These are phyloP conservation scores for Russula brevipes DNA, from an alignment of 768 basidiomycete species.

Conservation along the genomic window DNA sequence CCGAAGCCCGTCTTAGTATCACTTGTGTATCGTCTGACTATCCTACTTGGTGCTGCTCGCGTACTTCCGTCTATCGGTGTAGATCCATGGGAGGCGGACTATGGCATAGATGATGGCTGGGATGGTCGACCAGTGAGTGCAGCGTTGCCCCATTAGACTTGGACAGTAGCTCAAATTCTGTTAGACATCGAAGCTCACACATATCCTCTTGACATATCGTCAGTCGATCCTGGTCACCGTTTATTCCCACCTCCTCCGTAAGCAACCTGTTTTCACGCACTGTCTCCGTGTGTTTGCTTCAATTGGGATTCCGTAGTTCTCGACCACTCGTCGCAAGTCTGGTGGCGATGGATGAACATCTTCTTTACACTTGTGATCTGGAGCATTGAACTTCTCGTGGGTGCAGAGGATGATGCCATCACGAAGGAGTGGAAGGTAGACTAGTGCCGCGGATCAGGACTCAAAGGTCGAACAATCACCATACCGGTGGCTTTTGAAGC, in stretches of 20 bases:
- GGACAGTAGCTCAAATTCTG: slow-evolving; percentile 17
- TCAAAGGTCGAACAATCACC: background rate
- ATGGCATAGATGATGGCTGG: slow-evolving; percentile 59
- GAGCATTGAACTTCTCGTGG: slow-evolving; percentile 76
- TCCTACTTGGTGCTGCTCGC: slow-evolving; percentile 75
- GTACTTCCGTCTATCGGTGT: slow-evolving; percentile 82
- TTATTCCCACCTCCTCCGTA: slow-evolving; percentile 80
- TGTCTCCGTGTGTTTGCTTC: background rate
- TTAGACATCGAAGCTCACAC: slow-evolving; percentile 73
- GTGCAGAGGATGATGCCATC: slow-evolving; percentile 59
- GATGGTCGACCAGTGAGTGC: slow-evolving; percentile 63
- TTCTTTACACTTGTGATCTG: slow-evolving; percentile 81
- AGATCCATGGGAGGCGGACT: slow-evolving; percentile 71
- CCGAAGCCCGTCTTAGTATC: slow-evolving; percentile 81
- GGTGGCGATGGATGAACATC: slow-evolving; percentile 92
- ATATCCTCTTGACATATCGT: slow-evolving; percentile 72
- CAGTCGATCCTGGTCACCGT: slow-evolving; percentile 83
- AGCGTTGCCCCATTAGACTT: background rate
- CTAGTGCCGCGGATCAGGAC: background rate
- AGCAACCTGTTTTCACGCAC: slow-evolving; percentile 32
- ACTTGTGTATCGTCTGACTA: slow-evolving; percentile 71
- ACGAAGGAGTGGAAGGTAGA: slow-evolving; percentile 75
- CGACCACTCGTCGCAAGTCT: slow-evolving; percentile 85
- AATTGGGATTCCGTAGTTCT: slow-evolving; percentile 46
- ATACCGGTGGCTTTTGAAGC: too few species aligned